These are phyloP conservation scores for Neurospora sp. DNA, from an alignment of 495 filamentous ascomycete species.

Conservation along the genomic window DNA sequence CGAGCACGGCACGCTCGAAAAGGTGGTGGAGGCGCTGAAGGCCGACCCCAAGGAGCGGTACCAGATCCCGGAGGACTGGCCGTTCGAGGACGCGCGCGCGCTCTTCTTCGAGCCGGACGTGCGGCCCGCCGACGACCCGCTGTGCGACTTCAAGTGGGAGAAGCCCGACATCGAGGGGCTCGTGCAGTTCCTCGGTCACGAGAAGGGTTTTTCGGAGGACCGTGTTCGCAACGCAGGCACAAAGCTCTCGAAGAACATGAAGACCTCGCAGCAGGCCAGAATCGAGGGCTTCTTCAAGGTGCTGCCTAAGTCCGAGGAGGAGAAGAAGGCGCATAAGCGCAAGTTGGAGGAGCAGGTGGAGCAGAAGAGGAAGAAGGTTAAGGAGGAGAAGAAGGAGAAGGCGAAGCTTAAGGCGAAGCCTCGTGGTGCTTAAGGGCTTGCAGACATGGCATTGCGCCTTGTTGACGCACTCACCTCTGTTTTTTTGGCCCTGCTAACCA, in stretches of 20 bases:
- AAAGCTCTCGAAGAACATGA: constrained; percentile 76
- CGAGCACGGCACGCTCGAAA: constrained; percentile 78
- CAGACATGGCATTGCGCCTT: no score
- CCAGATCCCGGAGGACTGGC: constrained; percentile 84
- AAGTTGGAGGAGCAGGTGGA: constrained; percentile 86
- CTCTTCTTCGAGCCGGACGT: constrained; percentile 89
- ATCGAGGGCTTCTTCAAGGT: constrained; percentile 98
- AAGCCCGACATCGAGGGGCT: constrained; percentile 83
- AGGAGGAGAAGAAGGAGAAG: constrained; percentile 86
- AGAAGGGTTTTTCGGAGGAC: constrained; percentile 97
- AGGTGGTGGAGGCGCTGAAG: constrained; percentile 68
- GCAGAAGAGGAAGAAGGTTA: constrained; percentile 88
- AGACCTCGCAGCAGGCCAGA: constrained; percentile 77
- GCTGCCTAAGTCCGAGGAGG: constrained; percentile 73
- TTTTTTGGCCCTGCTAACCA: no score
- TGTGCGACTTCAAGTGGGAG: constrained; percentile 97
- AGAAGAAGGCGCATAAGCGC: constrained; percentile 75
- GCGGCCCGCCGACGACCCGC: constrained; percentile 68
- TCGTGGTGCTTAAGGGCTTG: constrained; percentile 29
- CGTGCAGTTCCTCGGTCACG: constrained; percentile 74
- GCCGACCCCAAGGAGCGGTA: constrained; percentile 60
- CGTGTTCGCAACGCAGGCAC: constrained; percentile 68
- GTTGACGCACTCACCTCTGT: no score
- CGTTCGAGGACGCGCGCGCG: constrained; percentile 80
- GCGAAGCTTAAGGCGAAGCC: constrained; percentile 79